Percentiles rank a stretch among this genome's conserved stretches.
Evolutionary conservation across 2,329 filamentous ascomycete species (phyloP).

Genomic region (Incumbomyces delicatus): DNA sequence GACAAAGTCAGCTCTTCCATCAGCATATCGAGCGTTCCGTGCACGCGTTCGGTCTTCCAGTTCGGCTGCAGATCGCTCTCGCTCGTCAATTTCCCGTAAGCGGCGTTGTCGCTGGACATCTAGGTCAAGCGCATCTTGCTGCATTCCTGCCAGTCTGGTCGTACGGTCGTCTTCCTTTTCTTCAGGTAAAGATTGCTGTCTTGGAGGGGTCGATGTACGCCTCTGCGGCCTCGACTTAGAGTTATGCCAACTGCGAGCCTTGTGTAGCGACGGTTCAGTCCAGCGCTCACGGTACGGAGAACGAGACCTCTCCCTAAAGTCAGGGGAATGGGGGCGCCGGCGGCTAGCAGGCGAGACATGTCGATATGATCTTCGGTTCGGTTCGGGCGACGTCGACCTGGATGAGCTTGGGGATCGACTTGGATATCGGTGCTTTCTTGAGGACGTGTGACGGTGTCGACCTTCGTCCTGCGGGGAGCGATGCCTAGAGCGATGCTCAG

Average conservation of each 20-base stretch:
- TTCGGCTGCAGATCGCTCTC: slow-evolving; percentile 54
- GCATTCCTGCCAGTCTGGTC: slow-evolving; percentile 63
- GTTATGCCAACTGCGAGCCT: slow-evolving; percentile 7
- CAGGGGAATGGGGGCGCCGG: slow-evolving; percentile 10
- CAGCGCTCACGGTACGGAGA: slow-evolving; percentile 8
- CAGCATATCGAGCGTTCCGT: slow-evolving; percentile 48
- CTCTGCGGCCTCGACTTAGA: background rate
- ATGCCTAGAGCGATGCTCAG: slow-evolving; percentile 11
- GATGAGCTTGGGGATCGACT: slow-evolving; percentile 31
- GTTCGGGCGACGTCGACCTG: slow-evolving; percentile 24
- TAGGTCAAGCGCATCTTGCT: slow-evolving; percentile 57
- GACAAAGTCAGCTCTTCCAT: slow-evolving; percentile 54
- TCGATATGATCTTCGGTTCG: slow-evolving; percentile 14
- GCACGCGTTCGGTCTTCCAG: slow-evolving; percentile 56
- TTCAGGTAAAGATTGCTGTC: slow-evolving; percentile 8
- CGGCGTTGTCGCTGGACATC: slow-evolving; percentile 61
- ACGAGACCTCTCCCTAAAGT: slow-evolving; percentile 7
- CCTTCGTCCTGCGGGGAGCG: slow-evolving; percentile 4
- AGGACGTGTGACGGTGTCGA: slow-evolving; percentile 17
- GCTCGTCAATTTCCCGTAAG: slow-evolving; percentile 55
- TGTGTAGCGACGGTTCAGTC: background rate
- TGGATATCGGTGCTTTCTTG: slow-evolving; percentile 28
- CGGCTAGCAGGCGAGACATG: background rate
- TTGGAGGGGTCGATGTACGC: slow-evolving; percentile 6
- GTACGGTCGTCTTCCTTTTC: slow-evolving; percentile 28